These are phyloP conservation scores for Neofusicoccum parvum DNA, from an alignment of 2,329 filamentous ascomycete genomes.

Conservation along the genomic window DNA sequence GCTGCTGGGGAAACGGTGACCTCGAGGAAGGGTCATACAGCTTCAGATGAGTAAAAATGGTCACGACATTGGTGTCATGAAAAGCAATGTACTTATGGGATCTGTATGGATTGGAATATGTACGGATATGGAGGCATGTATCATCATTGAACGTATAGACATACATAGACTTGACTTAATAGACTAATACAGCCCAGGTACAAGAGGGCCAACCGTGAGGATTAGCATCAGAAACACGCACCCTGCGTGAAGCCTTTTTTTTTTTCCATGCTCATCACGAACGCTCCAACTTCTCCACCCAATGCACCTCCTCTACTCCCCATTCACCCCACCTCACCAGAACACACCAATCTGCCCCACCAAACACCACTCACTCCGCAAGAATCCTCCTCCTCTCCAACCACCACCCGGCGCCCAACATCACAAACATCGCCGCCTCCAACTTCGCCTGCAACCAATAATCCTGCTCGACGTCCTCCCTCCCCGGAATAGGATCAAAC, in stretches of 20 bases:
- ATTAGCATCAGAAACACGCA: too few relatives aligned
- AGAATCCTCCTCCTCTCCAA: slow-evolving; percentile 18
- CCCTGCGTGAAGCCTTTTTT: not conserved
- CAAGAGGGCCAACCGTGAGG: not conserved
- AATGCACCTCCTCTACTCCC: not conserved
- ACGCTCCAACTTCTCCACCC: not conserved
- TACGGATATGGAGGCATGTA: not conserved
- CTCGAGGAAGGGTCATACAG: not conserved
- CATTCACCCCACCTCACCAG: not conserved
- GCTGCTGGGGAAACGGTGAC: not conserved
- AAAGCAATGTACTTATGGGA: not conserved
- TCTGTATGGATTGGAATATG: not conserved
- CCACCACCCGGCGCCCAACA: slow-evolving; percentile 7
- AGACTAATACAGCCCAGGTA: not conserved
- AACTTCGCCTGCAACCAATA: slow-evolving; percentile 10
- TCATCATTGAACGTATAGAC: not conserved
- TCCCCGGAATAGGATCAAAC: not conserved
- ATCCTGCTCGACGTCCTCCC: not conserved
- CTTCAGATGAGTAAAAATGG: not conserved
- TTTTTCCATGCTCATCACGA: not conserved
- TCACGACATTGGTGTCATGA: not conserved
- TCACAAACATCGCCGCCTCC: not conserved
- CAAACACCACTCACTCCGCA: not conserved
- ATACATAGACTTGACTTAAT: slow-evolving; percentile 13
- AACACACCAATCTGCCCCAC: not conserved